phyloP scores from a whole-genome alignment of 208 protist genomes.

The Acanthamoeba royreba region DNA sequence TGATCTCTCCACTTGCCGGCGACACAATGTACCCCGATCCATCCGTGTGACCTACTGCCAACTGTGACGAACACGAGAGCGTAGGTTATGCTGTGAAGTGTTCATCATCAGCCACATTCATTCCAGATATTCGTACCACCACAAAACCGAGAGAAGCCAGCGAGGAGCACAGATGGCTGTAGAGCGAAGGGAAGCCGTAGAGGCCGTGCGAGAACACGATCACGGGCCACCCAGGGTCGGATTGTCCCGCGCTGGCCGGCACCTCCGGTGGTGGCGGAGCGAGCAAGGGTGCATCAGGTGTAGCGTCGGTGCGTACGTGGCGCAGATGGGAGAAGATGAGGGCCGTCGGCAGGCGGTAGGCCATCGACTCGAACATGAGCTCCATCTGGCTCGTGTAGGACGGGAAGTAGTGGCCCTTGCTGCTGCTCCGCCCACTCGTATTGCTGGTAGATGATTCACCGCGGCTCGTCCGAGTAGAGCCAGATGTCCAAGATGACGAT shows the following conservation, averaged over 20 bases:
- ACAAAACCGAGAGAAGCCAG: neutral
- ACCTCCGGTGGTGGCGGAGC: neutral
- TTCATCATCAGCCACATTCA: too few relatives aligned
- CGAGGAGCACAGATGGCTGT: neutral
- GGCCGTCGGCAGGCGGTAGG: neutral
- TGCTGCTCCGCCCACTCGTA: neutral
- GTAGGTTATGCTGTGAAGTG: too few relatives aligned
- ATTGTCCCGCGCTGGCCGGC: neutral
- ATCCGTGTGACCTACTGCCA: too few relatives aligned
- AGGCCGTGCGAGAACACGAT: slow-evolving; percentile 15
- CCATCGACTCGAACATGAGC: slow-evolving; percentile 16
- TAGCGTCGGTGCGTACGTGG: neutral
- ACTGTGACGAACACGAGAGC: too few relatives aligned
- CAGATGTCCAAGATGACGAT: neutral
- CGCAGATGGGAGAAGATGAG: neutral
- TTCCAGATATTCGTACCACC: too few relatives aligned
- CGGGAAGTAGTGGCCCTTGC: neutral
- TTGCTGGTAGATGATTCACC: neutral
- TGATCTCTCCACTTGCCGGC: too few relatives aligned
- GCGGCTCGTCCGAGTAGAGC: neutral
- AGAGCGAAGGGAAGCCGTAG: slow-evolving; percentile 20
- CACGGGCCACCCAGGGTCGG: neutral
- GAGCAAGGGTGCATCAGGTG: neutral
- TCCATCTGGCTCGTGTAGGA: neutral
- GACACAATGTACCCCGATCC: too few relatives aligned